Base-by-base conservation (phyloP, 495 filamentous ascomycete species). In the Beverwykella pulmonaria region DNA sequence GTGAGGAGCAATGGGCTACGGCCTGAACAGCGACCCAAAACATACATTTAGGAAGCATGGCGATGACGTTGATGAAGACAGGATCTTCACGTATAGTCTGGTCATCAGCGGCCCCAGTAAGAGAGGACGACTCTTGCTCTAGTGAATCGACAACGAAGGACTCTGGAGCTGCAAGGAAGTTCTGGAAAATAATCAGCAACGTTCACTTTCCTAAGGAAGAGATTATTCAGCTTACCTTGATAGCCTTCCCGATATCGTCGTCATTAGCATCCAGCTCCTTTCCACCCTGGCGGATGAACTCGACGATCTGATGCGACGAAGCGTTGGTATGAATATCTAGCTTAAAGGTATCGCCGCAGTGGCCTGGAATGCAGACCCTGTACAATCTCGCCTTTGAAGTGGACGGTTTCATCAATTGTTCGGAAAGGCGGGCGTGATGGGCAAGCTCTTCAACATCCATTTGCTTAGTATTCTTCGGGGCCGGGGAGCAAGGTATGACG, bases 211-310 rank as follows among this genome's bases (percentile, higher is more conserved):
- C n/a, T n/a, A n/a, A n/a, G n/a, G n/a, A n/a, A n/a, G n/a, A n/a
- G n/a, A n/a, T n/a, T n/a, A n/a, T n/a, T 10, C 15, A n/a, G 47
- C 54, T 50, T 65, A 66, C 63, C 30, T 50, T 20, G 47, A 60
- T 47, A 17, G 49, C 55, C 1, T 27, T 17, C 1, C 53, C 48
- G 48, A 66, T 60, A 59, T 53, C 56, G 9, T 59, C 49, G 1
- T 48, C 12, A 22, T n/a, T 23, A 4, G 62, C 62, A 17, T 59
- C 53, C 19, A 65, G 20, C 47, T 48, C 46, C 54, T 27, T 22
- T 20, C 20, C 54, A 2, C 32, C 2, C 53, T 50, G 2, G 23
- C 47, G 53, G 15, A 65, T 59, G 47, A 26, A 65, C 5, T 23
- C 19, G 4, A 44, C 62, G 32, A 65, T 58, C 19, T 27, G 1